A percentile compares a stretch with the other conserved stretches of the same genome.
phyloP scores from a whole-genome alignment of 1,139 yeast genomes.

The Geotrichum citri-aurantii region DNA sequence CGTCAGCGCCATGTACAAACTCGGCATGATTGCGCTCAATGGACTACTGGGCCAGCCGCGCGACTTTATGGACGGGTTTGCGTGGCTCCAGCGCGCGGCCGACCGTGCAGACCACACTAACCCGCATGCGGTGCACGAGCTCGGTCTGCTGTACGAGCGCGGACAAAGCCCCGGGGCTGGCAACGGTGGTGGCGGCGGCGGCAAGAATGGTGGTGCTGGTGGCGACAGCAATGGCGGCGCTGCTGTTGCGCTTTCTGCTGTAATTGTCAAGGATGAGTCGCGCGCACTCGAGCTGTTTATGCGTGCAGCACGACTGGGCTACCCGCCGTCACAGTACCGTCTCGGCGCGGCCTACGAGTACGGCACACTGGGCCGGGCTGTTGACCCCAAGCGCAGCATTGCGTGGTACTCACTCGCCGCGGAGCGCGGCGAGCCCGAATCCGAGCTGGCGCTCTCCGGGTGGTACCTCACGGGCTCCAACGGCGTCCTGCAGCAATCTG shows the following conservation, averaged over 20 bases:
- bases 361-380: conserved; percentile 65
- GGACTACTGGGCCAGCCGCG: conserved; percentile 44
- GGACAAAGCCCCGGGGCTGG: conserved; percentile 39
- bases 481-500: conserved; percentile 63
- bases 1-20: conserved; percentile 58
- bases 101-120: conserved; percentile 41
- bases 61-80: conserved; percentile 45
- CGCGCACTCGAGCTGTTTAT: conserved; percentile 64
- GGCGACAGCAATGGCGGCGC: conserved; percentile 6
- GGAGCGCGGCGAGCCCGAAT: conserved; percentile 65
- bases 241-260: conserved; percentile 21
- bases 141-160: conserved; percentile 69
- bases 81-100: conserved; percentile 55
- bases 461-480: conserved; percentile 87
- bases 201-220: conserved; percentile 36
- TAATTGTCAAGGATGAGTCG: conserved; percentile 42
- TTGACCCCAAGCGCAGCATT: conserved; percentile 68
- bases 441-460: conserved; percentile 83
- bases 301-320: conserved; percentile 69
- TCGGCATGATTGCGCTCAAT: conserved; percentile 56
- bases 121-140: conserved; percentile 56
- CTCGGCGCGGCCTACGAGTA: conserved; percentile 83
- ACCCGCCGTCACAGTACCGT: conserved; percentile 78
- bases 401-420: conserved; percentile 91
- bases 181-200: conserved; percentile 31